Evolutionary conservation across 176 grass and related monocot genomes (phyloP).

Genomic region (Pontederia crassipes): DNA sequence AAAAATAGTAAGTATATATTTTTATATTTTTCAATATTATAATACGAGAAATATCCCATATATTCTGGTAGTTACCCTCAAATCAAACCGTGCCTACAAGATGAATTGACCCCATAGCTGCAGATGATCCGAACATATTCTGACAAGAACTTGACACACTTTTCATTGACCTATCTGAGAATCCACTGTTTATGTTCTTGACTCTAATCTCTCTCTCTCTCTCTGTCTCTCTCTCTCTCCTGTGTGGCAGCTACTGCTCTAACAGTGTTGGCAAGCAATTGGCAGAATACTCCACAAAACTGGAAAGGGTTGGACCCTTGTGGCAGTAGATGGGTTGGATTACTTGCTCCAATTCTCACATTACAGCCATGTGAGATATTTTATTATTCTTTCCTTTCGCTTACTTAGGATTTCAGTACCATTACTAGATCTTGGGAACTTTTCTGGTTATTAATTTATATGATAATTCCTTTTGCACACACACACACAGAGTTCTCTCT

Average conservation of each 20-base stretch:
- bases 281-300: not conserved
- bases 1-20: no score
- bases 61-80: no score
- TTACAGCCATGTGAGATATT: not conserved
- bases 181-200: not conserved
- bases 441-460: not conserved
- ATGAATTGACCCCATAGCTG: not conserved
- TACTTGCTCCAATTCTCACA: constrained; percentile 2
- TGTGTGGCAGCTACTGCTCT: not conserved
- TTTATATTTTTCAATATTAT: no score
- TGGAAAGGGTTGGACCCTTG: not conserved
- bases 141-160: no score
- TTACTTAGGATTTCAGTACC: not conserved
- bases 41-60: no score
- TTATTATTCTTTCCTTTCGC: not conserved
- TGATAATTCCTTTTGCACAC: no score
- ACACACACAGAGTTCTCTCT: not conserved
- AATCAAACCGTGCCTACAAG: no score
- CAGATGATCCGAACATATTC: not conserved
- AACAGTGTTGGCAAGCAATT: not conserved
- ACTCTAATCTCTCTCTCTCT: not conserved
- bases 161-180: no score
- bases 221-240: not conserved
- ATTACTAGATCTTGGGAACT: not conserved
- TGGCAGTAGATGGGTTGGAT: not conserved